These are phyloP conservation scores for Penicillium janthinellum DNA, from an alignment of 2,329 filamentous ascomycete genomes.

Conservation along the genomic window DNA sequence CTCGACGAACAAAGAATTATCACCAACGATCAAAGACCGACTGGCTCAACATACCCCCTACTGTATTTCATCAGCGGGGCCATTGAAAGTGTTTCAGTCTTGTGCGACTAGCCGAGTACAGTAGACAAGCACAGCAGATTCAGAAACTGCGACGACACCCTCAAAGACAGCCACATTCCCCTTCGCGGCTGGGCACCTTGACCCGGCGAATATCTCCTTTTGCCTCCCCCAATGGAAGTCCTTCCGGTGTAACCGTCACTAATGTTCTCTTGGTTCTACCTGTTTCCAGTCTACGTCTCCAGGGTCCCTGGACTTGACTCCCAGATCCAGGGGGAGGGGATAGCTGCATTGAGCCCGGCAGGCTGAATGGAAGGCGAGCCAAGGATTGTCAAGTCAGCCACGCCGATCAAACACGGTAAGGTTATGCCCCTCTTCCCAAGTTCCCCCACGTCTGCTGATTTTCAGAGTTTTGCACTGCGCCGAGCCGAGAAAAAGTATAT, in stretches of 20 bases:
- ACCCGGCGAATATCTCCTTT: background rate
- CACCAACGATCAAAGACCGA: background rate
- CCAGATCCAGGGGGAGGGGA: background rate
- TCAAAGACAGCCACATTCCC: background rate
- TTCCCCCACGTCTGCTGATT: background rate
- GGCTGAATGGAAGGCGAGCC: background rate
- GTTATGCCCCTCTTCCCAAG: background rate
- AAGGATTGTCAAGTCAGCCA: background rate
- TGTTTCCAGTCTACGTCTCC: background rate
- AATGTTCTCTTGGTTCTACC: background rate
- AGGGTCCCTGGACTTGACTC: background rate
- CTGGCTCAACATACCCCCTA: background rate
- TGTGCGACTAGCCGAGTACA: background rate
- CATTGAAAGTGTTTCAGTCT: background rate
- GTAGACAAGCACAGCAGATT: background rate
- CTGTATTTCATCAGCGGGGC: background rate
- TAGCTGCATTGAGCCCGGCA: background rate
- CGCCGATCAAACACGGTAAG: background rate
- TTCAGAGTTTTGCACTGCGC: background rate
- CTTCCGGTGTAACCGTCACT: background rate
- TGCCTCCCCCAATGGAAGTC: background rate
- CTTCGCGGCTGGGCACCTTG: background rate
- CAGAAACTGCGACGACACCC: background rate
- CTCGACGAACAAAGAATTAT: background rate
- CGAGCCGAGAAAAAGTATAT: background rate